Evolutionary conservation across 805 yeast species (phyloP), one percentile per base, ranked within the genome.

Genomic region (Ogataea sp.): DNA sequence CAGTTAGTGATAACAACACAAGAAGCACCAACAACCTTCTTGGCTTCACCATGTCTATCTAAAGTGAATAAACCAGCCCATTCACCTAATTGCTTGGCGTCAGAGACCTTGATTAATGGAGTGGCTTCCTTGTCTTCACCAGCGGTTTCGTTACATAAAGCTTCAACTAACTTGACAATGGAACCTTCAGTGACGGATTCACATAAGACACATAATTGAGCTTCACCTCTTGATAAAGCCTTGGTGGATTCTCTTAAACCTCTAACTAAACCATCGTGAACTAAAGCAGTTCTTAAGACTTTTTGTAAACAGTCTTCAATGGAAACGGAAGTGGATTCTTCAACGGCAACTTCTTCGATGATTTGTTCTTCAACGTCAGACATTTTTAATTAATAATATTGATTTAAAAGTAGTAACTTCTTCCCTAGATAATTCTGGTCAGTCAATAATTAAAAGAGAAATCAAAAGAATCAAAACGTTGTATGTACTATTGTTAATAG

Each of bases 1-100:
- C 97, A 93, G 95, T 88, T 83, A 82, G 85, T 89, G 80, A 93
- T 86, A 62, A 93, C 98, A 67, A 90, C 97, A 74, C 95, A 90
- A 62, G 97, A 89, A 73, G 96, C 95, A 76, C 98, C 98, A 70
- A 93, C 98, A 63, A 93, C 97, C 87, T 93, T 93, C 81, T 97
- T 88, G 75, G 97, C 96, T 80, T 90, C 88, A 77, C 98, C 99
- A 64, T 93, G 97, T 77, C 96, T 87, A 94, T 93, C 97, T 64
- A 90, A 82, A 76, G 88, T 87, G 79, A 96, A 93, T 61, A 93
- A 80, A 84, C 98, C 98, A 65, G 97, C 97, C 98, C 98, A 93
- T 80, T 93, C 97, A 81, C 99, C 99, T 68, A 93, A 82, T 78
- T 87, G 85, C 83, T 93, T 93, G 67, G 97, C 96, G 68, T 93